These are phyloP conservation scores for Metschnikowia vanudenii DNA, from an alignment of 805 yeast genomes.

Conservation along the genomic window DNA sequence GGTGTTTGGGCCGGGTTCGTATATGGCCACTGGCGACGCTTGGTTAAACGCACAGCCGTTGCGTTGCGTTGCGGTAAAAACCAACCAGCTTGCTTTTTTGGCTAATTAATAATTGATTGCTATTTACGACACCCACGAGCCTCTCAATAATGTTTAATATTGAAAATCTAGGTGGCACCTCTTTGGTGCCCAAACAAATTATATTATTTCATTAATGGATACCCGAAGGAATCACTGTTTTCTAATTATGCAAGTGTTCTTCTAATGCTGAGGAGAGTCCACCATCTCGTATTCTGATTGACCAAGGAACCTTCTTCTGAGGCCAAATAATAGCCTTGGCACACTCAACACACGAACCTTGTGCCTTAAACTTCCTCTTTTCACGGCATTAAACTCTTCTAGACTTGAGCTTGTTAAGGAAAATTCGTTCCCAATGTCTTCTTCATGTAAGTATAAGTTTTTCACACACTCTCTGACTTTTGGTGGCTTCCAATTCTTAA, in stretches of 20 bases:
- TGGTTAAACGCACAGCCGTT: too few species aligned
- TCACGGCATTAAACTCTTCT: conserved; percentile 16
- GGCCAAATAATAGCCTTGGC: background rate
- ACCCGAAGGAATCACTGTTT: background rate
- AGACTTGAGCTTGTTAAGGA: conserved; percentile 14
- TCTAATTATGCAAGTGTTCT: background rate
- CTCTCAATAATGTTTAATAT: too few species aligned
- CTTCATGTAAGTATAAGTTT: conserved; percentile 5
- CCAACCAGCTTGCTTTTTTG: too few species aligned
- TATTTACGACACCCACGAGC: too few species aligned
- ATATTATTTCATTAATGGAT: too few species aligned
- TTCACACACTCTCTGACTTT: conserved; percentile 6
- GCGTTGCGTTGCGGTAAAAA: too few species aligned
- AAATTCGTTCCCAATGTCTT: conserved; percentile 14
- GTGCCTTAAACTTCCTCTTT: conserved; percentile 4
- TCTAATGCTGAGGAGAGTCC: conserved; percentile 7
- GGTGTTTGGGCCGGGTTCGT: too few species aligned
- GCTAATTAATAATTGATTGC: too few species aligned
- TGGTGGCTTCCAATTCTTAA: conserved; percentile 62
- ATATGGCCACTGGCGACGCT: too few species aligned
- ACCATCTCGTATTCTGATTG: conserved; percentile 10
- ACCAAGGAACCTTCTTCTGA: conserved; percentile 3
- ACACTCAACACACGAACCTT: conserved; percentile 3
- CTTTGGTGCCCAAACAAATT: too few species aligned
- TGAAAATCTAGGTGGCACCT: too few species aligned